A percentile compares a stretch with the other conserved stretches of the same genome.
Evolutionary conservation across 1,139 yeast genomes (phyloP).

Genomic region (Zygosaccharomyces sapae): DNA sequence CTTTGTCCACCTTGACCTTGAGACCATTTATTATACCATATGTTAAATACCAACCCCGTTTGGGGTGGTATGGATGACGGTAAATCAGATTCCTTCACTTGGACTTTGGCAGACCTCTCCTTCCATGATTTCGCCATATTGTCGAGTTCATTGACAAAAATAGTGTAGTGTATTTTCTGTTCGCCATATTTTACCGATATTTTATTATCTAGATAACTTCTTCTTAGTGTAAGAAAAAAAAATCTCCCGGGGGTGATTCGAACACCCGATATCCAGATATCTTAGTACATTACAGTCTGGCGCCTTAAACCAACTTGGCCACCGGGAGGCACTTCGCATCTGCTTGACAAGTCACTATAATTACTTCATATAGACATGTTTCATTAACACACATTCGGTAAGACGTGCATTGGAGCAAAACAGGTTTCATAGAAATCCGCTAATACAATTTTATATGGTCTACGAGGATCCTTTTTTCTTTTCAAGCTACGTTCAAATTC

Average conservation of each 20-base stretch:
- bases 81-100: slow-evolving; percentile 62
- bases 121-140: slow-evolving; percentile 22
- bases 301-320: slow-evolving; percentile 22
- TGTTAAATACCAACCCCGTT: slow-evolving; percentile 73
- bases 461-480: too few species aligned
- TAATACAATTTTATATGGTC: too few species aligned
- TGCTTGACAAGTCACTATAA: too few species aligned
- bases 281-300: slow-evolving; percentile 19
- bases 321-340: slow-evolving; percentile 7
- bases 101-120: slow-evolving; percentile 58
- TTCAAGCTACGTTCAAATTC: too few species aligned
- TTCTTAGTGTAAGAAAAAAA: slow-evolving; percentile 6
- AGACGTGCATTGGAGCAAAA: too few species aligned
- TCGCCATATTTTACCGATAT: too few species aligned
- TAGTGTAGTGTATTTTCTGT: too few species aligned
- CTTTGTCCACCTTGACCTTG: slow-evolving; percentile 51
- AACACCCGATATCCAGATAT: slow-evolving; percentile 20
- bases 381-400: too few species aligned
- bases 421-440: too few species aligned
- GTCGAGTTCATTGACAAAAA: too few species aligned
- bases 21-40: slow-evolving; percentile 88
- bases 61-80: slow-evolving; percentile 70
- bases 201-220: too few species aligned
- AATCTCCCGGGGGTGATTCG: slow-evolving; percentile 22
- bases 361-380: too few species aligned